Percentiles rank a stretch among this genome's conserved stretches.
Evolutionary conservation across 257 asterid species (phyloP).

Genomic region (Solanum pennellii): DNA sequence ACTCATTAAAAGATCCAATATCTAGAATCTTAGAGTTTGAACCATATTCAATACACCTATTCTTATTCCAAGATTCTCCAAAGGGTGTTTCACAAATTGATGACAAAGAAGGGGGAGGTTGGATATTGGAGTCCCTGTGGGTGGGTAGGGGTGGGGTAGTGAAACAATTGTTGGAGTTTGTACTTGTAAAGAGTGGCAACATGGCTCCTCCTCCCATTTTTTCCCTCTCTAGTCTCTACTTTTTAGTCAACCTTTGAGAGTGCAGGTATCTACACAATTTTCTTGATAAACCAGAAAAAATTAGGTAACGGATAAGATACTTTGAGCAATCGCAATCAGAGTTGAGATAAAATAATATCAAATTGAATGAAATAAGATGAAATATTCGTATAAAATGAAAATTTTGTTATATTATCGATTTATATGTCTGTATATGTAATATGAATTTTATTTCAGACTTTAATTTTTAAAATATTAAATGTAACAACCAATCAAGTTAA

Average conservation of each 20-base stretch:
- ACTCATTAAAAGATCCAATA: background rate
- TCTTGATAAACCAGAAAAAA: background rate
- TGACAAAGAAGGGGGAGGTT: background rate
- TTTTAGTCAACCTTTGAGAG: background rate
- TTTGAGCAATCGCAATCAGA: background rate
- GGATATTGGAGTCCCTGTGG: slow-evolving; percentile 3
- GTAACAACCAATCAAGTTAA: background rate
- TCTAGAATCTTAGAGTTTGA: background rate
- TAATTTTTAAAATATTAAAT: too few relatives aligned
- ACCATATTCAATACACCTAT: background rate
- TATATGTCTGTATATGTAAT: background rate
- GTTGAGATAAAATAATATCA: too few relatives aligned
- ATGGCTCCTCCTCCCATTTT: slow-evolving; percentile 41
- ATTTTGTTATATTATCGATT: too few relatives aligned
- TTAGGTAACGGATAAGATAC: background rate
- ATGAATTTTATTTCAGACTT: too few relatives aligned
- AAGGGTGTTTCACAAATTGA: slow-evolving; percentile 2
- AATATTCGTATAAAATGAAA: background rate
- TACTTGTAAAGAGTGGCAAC: background rate
- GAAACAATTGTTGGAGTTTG: background rate
- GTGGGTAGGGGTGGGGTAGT: background rate
- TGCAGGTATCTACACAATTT: background rate
- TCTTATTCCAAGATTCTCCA: slow-evolving; percentile 1
- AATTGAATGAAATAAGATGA: background rate
- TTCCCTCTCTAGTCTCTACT: background rate